Base-by-base conservation (phyloP, 805 yeast genomes). In the Ogataea glucozyma region DNA sequence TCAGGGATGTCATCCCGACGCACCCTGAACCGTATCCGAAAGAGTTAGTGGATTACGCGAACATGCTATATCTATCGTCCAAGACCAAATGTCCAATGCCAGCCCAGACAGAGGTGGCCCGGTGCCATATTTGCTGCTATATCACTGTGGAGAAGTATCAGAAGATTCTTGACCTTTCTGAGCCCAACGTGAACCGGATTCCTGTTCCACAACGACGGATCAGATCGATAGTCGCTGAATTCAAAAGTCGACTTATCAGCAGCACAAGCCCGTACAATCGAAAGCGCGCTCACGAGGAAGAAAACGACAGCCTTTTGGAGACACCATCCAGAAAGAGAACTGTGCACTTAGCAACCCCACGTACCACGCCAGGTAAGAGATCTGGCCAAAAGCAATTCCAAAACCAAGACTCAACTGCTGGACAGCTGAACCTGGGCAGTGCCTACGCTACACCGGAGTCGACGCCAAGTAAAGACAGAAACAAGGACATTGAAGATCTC, bases 71-170 rank as follows among this genome's bases (percentile, higher is more conserved):
- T 53, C 60, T 74, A 1, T 72, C 83, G 16, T 67, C 83, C n/a
- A 76, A 70, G 43, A 71, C 73, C 33, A 75, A 76, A 46, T 58
- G 64, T 23, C 55, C 57, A 1, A 58, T 84, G 17, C 72, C 77
- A 11, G 71, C 72, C 19, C 70, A 70, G 29, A 76, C 79, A 39
- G 90, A 85, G 49, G 66, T 75, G 2, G 88, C 88, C 1, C 66
- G 91, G 41, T 73, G 72, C 42, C 90, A 85, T 57, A 58, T 85
- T 10, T 81, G 88, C 58, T 85, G 88, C 4, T 77, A 66, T 48
- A 57, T 83, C 18, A 83, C 86, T 0, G 74, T 75, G 11, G 80
- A 79, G 44, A 70, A 70, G 47, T 70, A 75, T 31, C 64, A 65
- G 10, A 62, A 66, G 9, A 62, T 62, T 26, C 64, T 76, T 31